A percentile compares a stretch with the other conserved stretches of the same genome.
phyloP scores from a whole-genome alignment of 331 rosid genomes.

The Acacia pycnantha region DNA sequence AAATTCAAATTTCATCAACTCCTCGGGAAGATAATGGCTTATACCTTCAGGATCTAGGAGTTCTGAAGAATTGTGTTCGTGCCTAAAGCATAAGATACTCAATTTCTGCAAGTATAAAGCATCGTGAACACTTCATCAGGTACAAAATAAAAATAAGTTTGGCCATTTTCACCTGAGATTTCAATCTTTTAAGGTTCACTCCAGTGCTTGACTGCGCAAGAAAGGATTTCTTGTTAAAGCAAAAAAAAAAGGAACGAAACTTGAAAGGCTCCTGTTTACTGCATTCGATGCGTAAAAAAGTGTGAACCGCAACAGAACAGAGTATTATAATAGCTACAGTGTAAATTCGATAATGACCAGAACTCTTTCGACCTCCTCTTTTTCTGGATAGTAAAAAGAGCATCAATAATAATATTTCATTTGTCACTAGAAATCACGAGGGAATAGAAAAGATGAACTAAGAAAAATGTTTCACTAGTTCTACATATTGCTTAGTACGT shows the following conservation, averaged over 20 bases:
- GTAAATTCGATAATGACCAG: too few relatives aligned
- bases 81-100: slow-evolving; percentile 74
- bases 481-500: slow-evolving; percentile 42
- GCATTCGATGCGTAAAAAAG: not conserved
- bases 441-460: not conserved
- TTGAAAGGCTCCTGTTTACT: not conserved
- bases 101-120: slow-evolving; percentile 51
- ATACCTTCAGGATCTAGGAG: slow-evolving; percentile 50
- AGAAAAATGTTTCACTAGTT: not conserved
- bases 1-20: slow-evolving; percentile 49
- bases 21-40: slow-evolving; percentile 58
- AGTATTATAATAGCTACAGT: not conserved
- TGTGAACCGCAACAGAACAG: slow-evolving; percentile 1
- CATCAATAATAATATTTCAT: not conserved
- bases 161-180: not conserved
- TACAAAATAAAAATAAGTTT: not conserved
- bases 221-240: not conserved
- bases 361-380: not conserved
- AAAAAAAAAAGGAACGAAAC: not conserved
- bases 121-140: not conserved
- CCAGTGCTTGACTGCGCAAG: not conserved
- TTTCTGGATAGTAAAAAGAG: not conserved
- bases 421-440: not conserved
- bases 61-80: slow-evolving; percentile 57
- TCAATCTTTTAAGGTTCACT: not conserved